Evolutionary conservation across 2,329 filamentous ascomycete genomes (phyloP).

Genomic region (Fusarium poae): DNA sequence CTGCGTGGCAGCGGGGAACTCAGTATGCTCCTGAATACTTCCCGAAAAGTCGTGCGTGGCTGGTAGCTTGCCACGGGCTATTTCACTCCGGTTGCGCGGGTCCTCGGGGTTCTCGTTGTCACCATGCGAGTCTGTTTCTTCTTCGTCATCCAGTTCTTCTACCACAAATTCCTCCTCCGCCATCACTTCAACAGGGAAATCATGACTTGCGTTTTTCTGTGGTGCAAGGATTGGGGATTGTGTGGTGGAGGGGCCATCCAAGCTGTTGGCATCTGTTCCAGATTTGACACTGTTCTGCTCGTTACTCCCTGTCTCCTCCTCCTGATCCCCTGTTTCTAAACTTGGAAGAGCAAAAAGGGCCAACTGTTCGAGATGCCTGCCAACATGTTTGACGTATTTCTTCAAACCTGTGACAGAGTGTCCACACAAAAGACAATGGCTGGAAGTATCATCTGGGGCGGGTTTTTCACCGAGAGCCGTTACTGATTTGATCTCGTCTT

Average conservation of each 20-base stretch:
- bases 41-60: neutral
- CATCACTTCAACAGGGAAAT: neutral
- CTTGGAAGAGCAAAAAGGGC: slow-evolving; percentile 48
- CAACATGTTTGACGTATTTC: slow-evolving; percentile 46
- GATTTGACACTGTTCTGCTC: neutral
- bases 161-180: too few species aligned
- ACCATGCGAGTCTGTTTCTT: neutral
- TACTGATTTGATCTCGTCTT: neutral
- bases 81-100: neutral
- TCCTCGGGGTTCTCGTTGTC: neutral
- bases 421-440: slow-evolving; percentile 38
- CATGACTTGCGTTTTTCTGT: neutral
- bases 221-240: too few species aligned
- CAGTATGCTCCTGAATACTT: too few species aligned
- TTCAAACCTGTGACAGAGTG: slow-evolving; percentile 17
- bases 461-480: slow-evolving; percentile 3
- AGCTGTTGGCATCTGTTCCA: neutral
- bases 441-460: slow-evolving; percentile 1
- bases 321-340: slow-evolving; percentile 47
- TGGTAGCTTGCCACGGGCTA: neutral
- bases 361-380: slow-evolving; percentile 46
- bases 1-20: too few species aligned
- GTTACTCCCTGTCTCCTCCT: too few species aligned
- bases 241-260: neutral
- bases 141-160: too few species aligned